These are phyloP conservation scores for Stachybotrys echinatus DNA, from an alignment of 2,329 filamentous ascomycete species.

Conservation along the genomic window DNA sequence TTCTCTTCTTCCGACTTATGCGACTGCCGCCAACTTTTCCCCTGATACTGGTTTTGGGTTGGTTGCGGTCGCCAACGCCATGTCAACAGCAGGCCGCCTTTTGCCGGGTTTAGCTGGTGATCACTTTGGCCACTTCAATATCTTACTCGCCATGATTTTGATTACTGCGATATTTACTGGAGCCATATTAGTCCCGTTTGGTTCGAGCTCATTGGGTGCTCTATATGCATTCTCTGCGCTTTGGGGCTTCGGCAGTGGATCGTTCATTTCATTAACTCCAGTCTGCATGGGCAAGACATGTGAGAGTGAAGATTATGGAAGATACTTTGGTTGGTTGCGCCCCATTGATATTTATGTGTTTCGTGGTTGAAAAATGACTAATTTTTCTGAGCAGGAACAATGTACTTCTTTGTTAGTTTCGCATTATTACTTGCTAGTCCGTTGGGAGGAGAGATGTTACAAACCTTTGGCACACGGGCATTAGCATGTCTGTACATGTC, in stretches of 20 bases:
- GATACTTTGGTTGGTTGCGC: slow-evolving; percentile 25
- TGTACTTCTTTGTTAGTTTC: slow-evolving; percentile 40
- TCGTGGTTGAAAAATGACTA: not conserved
- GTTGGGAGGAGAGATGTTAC: slow-evolving; percentile 37
- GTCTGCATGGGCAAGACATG: slow-evolving; percentile 43
- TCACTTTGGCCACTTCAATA: slow-evolving; percentile 37
- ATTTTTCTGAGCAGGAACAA: slow-evolving; percentile 27
- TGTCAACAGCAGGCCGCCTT: slow-evolving; percentile 35
- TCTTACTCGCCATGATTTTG: slow-evolving; percentile 11
- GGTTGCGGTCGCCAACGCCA: slow-evolving; percentile 37
- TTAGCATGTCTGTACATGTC: slow-evolving; percentile 41
- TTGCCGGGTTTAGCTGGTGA: slow-evolving; percentile 38
- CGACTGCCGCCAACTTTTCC: slow-evolving; percentile 26
- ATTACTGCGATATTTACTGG: slow-evolving; percentile 35
- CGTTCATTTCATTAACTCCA: slow-evolving; percentile 20
- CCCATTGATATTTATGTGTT: not conserved
- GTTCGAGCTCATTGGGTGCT: slow-evolving; percentile 27
- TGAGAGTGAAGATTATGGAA: slow-evolving; percentile 38
- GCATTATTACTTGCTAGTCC: slow-evolving; percentile 39
- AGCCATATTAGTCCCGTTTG: slow-evolving; percentile 38
- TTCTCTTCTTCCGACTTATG: slow-evolving; percentile 40
- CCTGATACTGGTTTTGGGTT: slow-evolving; percentile 35
- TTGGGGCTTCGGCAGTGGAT: slow-evolving; percentile 44
- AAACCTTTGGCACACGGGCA: slow-evolving; percentile 35
- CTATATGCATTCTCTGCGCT: slow-evolving; percentile 38